phyloP scores from a whole-genome alignment of 148 eudicot genomes.

The Camellia sinensis region DNA sequence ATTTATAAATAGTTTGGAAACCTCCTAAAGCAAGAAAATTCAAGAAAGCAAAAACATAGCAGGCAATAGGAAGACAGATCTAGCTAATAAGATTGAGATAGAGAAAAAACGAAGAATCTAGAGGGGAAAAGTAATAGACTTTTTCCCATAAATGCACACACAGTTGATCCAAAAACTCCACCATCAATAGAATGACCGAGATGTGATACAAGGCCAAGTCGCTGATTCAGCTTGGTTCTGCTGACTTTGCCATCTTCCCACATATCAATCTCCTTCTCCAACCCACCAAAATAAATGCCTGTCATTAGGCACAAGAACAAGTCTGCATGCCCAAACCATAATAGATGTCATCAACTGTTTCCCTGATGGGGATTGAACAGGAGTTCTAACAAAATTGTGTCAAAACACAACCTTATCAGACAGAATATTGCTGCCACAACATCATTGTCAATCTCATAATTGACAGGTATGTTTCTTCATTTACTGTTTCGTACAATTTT shows the following conservation, averaged over 20 bases:
- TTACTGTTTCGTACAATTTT: neutral
- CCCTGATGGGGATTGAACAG: neutral
- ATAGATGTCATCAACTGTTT: neutral
- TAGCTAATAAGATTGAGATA: neutral
- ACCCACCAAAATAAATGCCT: neutral
- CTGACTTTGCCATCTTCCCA: neutral
- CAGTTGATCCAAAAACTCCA: constrained; percentile 2
- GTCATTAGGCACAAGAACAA: constrained; percentile 1
- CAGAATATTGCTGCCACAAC: neutral
- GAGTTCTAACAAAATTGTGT: neutral
- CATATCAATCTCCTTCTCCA: neutral
- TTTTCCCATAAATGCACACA: neutral
- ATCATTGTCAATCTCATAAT: constrained; percentile 9
- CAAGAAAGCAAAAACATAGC: neutral
- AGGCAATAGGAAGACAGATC: constrained; percentile 6
- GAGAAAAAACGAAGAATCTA: neutral
- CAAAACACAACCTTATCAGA: constrained; percentile 8
- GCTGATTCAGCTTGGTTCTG: neutral
- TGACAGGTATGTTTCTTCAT: constrained; percentile 4
- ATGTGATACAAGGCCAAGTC: constrained; percentile 1
- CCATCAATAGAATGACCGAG: constrained; percentile 1
- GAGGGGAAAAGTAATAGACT: neutral
- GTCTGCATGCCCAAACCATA: constrained; percentile 12
- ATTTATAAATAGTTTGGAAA: neutral
- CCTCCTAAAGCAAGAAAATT: neutral